These are phyloP conservation scores for Podaxis rugospora DNA, from an alignment of 768 basidiomycete species.

Conservation along the genomic window DNA sequence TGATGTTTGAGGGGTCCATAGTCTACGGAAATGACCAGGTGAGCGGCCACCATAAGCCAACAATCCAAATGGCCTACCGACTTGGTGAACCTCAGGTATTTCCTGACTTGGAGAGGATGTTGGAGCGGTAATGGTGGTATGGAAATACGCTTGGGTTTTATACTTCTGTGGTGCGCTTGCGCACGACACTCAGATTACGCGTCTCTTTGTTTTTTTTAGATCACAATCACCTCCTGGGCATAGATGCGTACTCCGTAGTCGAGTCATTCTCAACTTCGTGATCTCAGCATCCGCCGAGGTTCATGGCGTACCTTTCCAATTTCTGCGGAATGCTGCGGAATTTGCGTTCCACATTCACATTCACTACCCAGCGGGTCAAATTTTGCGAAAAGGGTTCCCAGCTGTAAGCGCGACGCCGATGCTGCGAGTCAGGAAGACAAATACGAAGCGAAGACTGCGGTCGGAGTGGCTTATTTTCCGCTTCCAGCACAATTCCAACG, in stretches of 20 bases:
- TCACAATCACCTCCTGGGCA: neutral
- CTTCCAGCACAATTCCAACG: neutral
- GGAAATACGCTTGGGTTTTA: neutral
- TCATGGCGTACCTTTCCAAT: neutral
- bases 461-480: neutral
- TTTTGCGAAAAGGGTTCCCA: too few species aligned
- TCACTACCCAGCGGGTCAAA: too few species aligned
- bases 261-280: neutral
- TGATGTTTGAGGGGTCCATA: conserved; percentile 1
- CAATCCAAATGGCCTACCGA: neutral
- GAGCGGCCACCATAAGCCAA: neutral
- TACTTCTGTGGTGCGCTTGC: neutral
- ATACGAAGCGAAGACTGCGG: neutral
- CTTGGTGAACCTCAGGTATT: neutral
- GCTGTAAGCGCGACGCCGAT: too few species aligned
- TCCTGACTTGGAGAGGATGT: neutral
- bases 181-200: neutral
- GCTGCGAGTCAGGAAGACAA: too few species aligned
- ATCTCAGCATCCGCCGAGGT: neutral
- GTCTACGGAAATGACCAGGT: neutral
- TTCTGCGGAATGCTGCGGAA: neutral
- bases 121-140: neutral
- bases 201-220: neutral
- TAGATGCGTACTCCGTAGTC: neutral
- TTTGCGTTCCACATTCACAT: too few species aligned